Base-by-base conservation (phyloP, 805 yeast species). In the Schwanniomyces polymorphus region DNA sequence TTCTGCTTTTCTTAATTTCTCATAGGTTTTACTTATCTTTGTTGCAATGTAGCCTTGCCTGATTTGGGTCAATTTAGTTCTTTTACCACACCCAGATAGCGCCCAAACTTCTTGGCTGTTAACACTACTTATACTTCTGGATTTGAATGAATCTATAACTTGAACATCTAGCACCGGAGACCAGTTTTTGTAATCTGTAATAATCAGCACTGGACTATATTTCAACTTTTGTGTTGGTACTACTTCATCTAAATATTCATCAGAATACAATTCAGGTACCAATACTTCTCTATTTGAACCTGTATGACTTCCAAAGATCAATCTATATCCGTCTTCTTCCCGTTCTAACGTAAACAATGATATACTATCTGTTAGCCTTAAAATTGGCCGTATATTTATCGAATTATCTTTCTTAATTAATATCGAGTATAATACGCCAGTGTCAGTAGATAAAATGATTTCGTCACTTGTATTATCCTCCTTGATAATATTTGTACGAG, bases 151-250 rank as follows among this genome's bases (percentile, higher is more conserved):
- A 18, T 70, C 68, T 1, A 74, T 59, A 2, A 75, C 55, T 46
- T 60, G 65, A 1, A 72, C 55, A 56, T 78, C 81, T 16, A 73
- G 48, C 1, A 78, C 43, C 0, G 82, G 82, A 0, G 81, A 67
- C 82, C 83, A 78, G 50, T 72, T 75, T 31, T 63, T 65, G 56
- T 66, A 72, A 44, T 64, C 72, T 2, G 56, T 55, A 2, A 64
- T 28, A 6, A 68, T 43, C 25, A 51, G 51, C 5, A 63, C 66
- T 26, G 45, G 53, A 21, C 63, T 63, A 40, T 57, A 66, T 1
- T 54, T 49, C 7, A 51, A 43, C 44, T 47, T 40, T 27, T 21
- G 46, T 4, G 12, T 21, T 5, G 17, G 33, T 17, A 28, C 33
- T 14, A 43, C 43, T 21, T 41, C 46, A 5, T 38, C 14, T 11